A percentile compares a stretch with the other conserved stretches of the same genome.
phyloP scores from a whole-genome alignment of 805 yeast genomes.

The Wickerhamomyces queroliae region DNA sequence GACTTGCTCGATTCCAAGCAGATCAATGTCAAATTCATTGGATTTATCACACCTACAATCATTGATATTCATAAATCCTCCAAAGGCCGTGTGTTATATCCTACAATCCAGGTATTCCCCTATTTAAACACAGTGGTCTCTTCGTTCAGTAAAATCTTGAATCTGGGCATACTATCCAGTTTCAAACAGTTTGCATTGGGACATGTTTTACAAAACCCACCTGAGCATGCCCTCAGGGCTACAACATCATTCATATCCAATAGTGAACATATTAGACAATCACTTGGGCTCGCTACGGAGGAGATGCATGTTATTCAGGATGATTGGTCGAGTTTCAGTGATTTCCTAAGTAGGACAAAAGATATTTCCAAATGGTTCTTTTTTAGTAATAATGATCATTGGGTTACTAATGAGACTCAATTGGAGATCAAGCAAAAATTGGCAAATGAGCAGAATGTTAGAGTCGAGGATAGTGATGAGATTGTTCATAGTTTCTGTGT shows the following conservation, averaged over 20 bases:
- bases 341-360: conserved; percentile 30
- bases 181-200: conserved; percentile 21
- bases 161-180: conserved; percentile 5
- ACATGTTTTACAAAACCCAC: conserved; percentile 3
- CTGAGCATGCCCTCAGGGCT: conserved; percentile 7
- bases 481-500: conserved; percentile 61
- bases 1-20: conserved; percentile 10
- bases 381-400: conserved; percentile 56
- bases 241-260: conserved; percentile 6
- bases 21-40: conserved; percentile 37
- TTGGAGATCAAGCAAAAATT: conserved; percentile 33
- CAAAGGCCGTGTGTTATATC: conserved; percentile 30
- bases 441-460: conserved; percentile 23
- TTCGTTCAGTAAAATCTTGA: neutral
- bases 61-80: conserved; percentile 47
- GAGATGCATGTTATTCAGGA: conserved; percentile 49
- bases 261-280: conserved; percentile 45
- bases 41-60: conserved; percentile 68
- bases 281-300: conserved; percentile 49
- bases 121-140: conserved; percentile 23
- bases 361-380: conserved; percentile 42
- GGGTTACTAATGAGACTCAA: conserved; percentile 55
- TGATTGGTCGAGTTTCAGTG: conserved; percentile 46
- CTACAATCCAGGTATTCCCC: conserved; percentile 19
- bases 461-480: conserved; percentile 25